phyloP scores from a whole-genome alignment of 2,329 filamentous ascomycete species.

The Penicillium occitanis region DNA sequence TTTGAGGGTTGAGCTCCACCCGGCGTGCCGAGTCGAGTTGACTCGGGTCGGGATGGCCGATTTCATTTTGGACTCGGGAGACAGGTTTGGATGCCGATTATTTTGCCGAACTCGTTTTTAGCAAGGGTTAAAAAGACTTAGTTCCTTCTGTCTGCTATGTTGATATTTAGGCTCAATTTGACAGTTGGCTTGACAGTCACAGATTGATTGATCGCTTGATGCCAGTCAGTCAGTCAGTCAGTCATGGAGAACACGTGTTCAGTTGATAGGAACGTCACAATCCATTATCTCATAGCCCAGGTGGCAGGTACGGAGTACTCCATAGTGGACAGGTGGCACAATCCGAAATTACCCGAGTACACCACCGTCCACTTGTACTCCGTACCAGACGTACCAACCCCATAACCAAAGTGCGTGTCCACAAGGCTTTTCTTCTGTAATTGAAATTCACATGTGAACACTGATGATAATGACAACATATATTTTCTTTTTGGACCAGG shows the following conservation, averaged over 20 bases:
- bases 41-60: slow-evolving; percentile 5
- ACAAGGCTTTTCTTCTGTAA: neutral
- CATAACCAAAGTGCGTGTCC: neutral
- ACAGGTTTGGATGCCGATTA: neutral
- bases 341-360: slow-evolving; percentile 14
- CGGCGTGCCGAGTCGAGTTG: slow-evolving; percentile 7
- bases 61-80: neutral
- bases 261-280: neutral
- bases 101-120: neutral
- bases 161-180: neutral
- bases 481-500: neutral
- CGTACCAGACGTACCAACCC: neutral
- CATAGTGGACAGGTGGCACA: neutral
- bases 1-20: neutral
- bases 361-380: neutral
- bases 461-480: neutral
- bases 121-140: neutral
- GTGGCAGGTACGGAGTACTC: too few relatives aligned
- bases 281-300: neutral
- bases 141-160: neutral
- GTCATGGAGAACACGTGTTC: neutral
- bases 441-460: neutral
- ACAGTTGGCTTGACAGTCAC: neutral
- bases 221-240: neutral
- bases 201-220: neutral